Evolutionary conservation across 2,329 filamentous ascomycete genomes (phyloP).

Genomic region (Penicillium aurantiogriseum): DNA sequence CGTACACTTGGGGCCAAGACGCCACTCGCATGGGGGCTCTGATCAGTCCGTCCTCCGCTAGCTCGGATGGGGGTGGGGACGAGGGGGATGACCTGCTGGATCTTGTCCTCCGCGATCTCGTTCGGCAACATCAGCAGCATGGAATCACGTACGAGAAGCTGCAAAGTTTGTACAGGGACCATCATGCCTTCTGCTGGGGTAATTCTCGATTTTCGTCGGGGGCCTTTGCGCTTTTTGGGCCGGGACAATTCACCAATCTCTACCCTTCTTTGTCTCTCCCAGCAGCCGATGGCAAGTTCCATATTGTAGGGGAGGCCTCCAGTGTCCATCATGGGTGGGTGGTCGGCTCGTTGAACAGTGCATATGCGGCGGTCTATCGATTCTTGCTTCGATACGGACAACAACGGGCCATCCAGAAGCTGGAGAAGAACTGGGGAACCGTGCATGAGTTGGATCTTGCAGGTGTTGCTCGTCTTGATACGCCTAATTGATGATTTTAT

Average conservation of each 20-base stretch:
- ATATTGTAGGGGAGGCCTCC: conserved; percentile 16
- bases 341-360: conserved; percentile 18
- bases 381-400: background rate
- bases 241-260: background rate
- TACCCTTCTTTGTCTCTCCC: background rate
- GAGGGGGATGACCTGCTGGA: background rate
- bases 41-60: too few species aligned
- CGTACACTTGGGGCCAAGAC: too few species aligned
- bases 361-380: background rate
- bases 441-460: background rate
- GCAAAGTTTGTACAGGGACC: background rate
- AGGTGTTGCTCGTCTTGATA: background rate
- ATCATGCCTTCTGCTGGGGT: background rate
- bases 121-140: background rate
- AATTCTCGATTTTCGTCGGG: background rate
- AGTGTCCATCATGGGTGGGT: conserved; percentile 23
- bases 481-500: background rate
- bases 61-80: too few species aligned
- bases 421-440: background rate
- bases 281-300: conserved; percentile 6
- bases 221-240: too few species aligned
- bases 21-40: too few species aligned
- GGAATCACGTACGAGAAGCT: background rate
- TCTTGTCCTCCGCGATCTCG: background rate
- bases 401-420: background rate